These are phyloP conservation scores for Kalmusia sp. DNA, from an alignment of 2,329 filamentous ascomycete species.

Conservation along the genomic window DNA sequence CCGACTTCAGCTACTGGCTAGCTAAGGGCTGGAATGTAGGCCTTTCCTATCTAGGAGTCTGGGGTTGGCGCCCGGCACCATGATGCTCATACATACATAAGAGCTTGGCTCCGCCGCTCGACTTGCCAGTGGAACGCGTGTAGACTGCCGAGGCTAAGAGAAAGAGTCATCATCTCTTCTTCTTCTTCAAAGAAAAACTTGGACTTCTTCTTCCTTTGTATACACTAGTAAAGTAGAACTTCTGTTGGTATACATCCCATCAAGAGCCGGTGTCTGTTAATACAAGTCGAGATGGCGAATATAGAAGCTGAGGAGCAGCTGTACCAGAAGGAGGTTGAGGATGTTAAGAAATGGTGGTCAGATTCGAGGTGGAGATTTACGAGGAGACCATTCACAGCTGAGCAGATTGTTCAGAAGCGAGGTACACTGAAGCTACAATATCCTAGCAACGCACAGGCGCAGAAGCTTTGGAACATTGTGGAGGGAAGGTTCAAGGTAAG, in stretches of 20 bases:
- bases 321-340: conserved; percentile 82
- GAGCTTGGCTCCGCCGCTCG: conserved; percentile 34
- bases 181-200: conserved; percentile 12
- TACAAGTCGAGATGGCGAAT: conserved; percentile 34
- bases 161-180: conserved; percentile 33
- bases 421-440: conserved; percentile 91
- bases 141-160: conserved; percentile 26
- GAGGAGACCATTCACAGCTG: conserved; percentile 89
- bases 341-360: conserved; percentile 93
- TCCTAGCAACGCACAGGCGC: conserved; percentile 84
- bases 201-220: background rate
- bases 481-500: conserved; percentile 83
- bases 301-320: conserved; percentile 73
- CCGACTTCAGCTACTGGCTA: conserved; percentile 32
- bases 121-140: background rate
- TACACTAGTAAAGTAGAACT: background rate
- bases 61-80: conserved; percentile 17
- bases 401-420: conserved; percentile 95
- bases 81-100: conserved; percentile 37
- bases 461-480: conserved; percentile 93
- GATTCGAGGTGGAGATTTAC: conserved; percentile 93
- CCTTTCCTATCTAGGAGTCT: conserved; percentile 25
- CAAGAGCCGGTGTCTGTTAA: background rate
- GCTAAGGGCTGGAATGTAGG: conserved; percentile 11
- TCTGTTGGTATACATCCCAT: background rate